Percentiles rank a stretch among this genome's conserved stretches.
phyloP scores from a whole-genome alignment of 2,329 filamentous ascomycete species.

The Gnomoniopsis smithogilvyi region DNA sequence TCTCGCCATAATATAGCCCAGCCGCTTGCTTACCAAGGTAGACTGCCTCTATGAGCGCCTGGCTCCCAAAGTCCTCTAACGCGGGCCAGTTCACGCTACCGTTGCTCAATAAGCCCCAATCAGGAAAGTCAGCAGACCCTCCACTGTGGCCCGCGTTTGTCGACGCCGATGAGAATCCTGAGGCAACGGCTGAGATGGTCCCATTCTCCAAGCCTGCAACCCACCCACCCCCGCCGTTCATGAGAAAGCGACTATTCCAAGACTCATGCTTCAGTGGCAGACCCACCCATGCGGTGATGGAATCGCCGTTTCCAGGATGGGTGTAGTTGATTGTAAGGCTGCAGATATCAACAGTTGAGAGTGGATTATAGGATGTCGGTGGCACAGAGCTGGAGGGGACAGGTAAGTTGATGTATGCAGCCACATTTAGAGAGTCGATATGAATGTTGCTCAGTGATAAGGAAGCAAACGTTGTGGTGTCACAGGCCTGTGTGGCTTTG shows the following conservation, averaged over 20 bases:
- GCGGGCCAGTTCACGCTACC: conserved; percentile 21
- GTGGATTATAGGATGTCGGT: background rate
- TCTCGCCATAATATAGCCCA: conserved; percentile 41
- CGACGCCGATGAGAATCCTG: conserved; percentile 15
- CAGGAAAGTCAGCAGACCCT: conserved; percentile 12
- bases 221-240: conserved; percentile 7
- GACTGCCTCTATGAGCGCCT: conserved; percentile 42
- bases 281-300: conserved; percentile 7
- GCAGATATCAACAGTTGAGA: conserved; percentile 5
- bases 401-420: background rate
- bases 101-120: conserved; percentile 7
- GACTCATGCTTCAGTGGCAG: conserved; percentile 1
- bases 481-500: conserved; percentile 1
- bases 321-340: conserved; percentile 10
- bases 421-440: conserved; percentile 1
- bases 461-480: background rate
- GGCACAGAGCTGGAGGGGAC: background rate
- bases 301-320: conserved; percentile 4
- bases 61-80: conserved; percentile 31
- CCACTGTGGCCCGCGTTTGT: conserved; percentile 24
- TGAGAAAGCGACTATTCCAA: conserved; percentile 8
- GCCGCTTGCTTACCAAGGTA: conserved; percentile 47
- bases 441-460: conserved; percentile 6
- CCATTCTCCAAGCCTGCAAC: conserved; percentile 15
- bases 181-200: background rate